phyloP scores from a whole-genome alignment of 2,329 filamentous ascomycete species.

The Dothideomycetes sp. region DNA sequence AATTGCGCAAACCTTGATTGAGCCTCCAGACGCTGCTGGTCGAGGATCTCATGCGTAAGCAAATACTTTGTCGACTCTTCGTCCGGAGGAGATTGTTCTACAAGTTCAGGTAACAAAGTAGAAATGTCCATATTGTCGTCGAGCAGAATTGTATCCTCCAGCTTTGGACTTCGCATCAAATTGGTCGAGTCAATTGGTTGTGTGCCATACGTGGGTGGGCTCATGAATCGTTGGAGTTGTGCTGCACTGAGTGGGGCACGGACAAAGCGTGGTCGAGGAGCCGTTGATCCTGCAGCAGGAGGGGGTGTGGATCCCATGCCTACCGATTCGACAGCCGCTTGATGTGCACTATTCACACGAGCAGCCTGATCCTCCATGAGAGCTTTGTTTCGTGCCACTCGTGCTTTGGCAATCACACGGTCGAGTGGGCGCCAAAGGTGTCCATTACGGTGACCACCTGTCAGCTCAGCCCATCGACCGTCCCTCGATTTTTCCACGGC shows the following conservation, averaged over 20 bases:
- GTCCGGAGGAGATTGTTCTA: neutral
- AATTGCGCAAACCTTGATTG: neutral
- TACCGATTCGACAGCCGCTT: neutral
- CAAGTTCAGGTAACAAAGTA: neutral
- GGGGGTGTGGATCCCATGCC: too few species aligned
- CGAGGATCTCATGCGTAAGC: neutral
- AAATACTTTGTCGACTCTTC: neutral
- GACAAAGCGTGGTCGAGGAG: constrained; percentile 15
- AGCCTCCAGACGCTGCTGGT: neutral
- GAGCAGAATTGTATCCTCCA: constrained; percentile 9
- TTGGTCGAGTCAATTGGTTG: constrained; percentile 22
- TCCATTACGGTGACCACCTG: constrained; percentile 28
- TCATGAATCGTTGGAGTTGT: constrained; percentile 20
- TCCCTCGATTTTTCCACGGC: constrained; percentile 40
- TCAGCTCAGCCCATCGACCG: constrained; percentile 27
- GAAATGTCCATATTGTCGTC: constrained; percentile 10
- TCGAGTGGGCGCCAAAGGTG: constrained; percentile 54
- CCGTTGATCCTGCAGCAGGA: too few species aligned
- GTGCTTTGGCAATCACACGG: constrained; percentile 49
- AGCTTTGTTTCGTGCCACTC: constrained; percentile 41
- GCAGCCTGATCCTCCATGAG: constrained; percentile 23
- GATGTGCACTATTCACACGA: neutral
- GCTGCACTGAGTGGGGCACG: constrained; percentile 22
- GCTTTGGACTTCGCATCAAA: constrained; percentile 18
- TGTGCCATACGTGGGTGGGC: constrained; percentile 20